A percentile compares a stretch with the other conserved stretches of the same genome.
Evolutionary conservation across 169 alveolate genomes (phyloP).

Genomic region (Theileria annulata): DNA sequence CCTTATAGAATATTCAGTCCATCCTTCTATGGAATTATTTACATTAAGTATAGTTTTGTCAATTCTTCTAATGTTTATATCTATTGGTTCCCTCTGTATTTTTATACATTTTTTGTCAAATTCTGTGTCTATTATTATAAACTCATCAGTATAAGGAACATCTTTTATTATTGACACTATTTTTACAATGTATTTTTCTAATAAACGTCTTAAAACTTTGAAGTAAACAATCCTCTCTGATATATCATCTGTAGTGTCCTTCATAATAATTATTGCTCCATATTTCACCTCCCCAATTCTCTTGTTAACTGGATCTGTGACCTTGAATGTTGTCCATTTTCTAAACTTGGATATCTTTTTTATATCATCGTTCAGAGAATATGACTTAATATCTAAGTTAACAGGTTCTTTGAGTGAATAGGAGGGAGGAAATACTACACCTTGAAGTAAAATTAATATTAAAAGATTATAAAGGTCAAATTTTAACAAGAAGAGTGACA

Average conservation of each 20-base stretch:
- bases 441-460: neutral
- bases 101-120: constrained; percentile 11
- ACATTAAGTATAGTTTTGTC: neutral
- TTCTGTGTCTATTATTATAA: constrained; percentile 13
- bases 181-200: constrained; percentile 9
- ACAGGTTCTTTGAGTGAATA: neutral
- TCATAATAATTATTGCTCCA: constrained; percentile 21
- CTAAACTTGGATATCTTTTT: constrained; percentile 12
- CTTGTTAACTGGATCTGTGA: constrained; percentile 6
- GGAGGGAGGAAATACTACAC: neutral
- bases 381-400: constrained; percentile 8
- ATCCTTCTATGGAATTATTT: constrained; percentile 3
- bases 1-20: constrained; percentile 20
- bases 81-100: constrained; percentile 2
- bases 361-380: constrained; percentile 10
- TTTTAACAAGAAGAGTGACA: neutral
- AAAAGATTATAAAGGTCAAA: neutral
- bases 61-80: neutral
- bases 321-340: constrained; percentile 22
- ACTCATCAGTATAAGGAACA: constrained; percentile 24
- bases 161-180: constrained; percentile 6
- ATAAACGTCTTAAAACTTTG: neutral
- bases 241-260: constrained; percentile 2
- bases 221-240: constrained; percentile 22
- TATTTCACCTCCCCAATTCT: constrained; percentile 31